phyloP scores from a whole-genome alignment of 2,329 filamentous ascomycete species.

The Ceratocystis eucalypticola region DNA sequence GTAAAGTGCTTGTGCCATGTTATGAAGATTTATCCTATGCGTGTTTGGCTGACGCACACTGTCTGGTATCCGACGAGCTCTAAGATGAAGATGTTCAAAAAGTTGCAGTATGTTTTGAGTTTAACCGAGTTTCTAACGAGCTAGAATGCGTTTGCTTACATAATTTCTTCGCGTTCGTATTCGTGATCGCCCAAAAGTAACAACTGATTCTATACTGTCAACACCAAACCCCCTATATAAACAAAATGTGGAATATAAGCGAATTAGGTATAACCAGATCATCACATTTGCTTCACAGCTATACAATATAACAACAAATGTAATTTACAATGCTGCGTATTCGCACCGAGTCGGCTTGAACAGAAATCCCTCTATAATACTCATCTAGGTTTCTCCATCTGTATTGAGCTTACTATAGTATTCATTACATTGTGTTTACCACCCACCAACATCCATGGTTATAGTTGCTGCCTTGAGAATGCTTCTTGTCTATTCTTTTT shows the following conservation, averaged over 20 bases:
- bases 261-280: background rate
- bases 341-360: too few species aligned
- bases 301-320: too few species aligned
- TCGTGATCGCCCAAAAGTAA: constrained; percentile 15
- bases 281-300: too few species aligned
- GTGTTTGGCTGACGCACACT: background rate
- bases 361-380: too few species aligned
- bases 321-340: too few species aligned
- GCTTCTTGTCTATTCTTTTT: background rate
- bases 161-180: constrained; percentile 21
- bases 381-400: too few species aligned
- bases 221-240: too few species aligned
- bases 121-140: constrained; percentile 7
- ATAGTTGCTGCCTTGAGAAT: too few species aligned
- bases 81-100: background rate
- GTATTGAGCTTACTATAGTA: too few species aligned
- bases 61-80: background rate
- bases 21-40: background rate
- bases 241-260: background rate
- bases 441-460: too few species aligned
- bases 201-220: background rate
- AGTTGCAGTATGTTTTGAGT: background rate
- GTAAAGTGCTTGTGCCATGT: constrained; percentile 64
- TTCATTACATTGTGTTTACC: too few species aligned
- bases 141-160: background rate